Evolutionary conservation across 495 filamentous ascomycete genomes (phyloP).

Genomic region (Penicillium soppii): DNA sequence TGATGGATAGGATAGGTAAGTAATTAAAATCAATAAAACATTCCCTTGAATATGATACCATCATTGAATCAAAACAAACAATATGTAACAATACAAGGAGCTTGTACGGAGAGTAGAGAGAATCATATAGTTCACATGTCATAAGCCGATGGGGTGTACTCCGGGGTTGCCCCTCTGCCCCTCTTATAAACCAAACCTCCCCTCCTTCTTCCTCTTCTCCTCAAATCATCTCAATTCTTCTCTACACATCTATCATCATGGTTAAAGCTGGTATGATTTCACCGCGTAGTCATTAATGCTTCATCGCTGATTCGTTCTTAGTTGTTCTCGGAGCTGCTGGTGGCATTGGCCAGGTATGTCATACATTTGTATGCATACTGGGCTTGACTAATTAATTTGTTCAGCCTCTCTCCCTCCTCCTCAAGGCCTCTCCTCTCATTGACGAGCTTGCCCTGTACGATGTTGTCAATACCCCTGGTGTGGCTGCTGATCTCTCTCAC

Average conservation of each 20-base stretch:
- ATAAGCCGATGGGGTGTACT: conserved; percentile 12
- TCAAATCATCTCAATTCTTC: conserved; percentile 12
- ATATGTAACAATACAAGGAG: neutral
- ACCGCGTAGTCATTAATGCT: neutral
- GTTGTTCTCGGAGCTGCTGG: conserved; percentile 95
- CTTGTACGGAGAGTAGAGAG: neutral
- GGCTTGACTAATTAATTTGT: conserved; percentile 6
- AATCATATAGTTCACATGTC: conserved; percentile 1
- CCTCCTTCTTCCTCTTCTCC: conserved; percentile 18
- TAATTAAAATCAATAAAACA: no score
- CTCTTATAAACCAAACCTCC: conserved; percentile 16
- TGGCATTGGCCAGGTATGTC: conserved; percentile 91
- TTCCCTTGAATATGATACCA: no score
- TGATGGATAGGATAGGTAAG: no score
- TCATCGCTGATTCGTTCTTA: conserved; percentile 27
- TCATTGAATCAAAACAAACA: no score
- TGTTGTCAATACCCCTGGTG: conserved; percentile 97
- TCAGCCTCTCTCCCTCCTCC: conserved; percentile 90
- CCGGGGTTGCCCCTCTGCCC: conserved; percentile 29
- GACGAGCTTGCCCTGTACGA: conserved; percentile 95
- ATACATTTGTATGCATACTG: neutral
- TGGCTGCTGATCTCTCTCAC: conserved; percentile 93
- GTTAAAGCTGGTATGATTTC: conserved; percentile 76
- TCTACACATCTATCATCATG: conserved; percentile 55
- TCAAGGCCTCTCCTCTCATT: conserved; percentile 82